These are phyloP conservation scores for Suillus sp. DNA, from an alignment of 768 basidiomycete genomes.

Conservation along the genomic window DNA sequence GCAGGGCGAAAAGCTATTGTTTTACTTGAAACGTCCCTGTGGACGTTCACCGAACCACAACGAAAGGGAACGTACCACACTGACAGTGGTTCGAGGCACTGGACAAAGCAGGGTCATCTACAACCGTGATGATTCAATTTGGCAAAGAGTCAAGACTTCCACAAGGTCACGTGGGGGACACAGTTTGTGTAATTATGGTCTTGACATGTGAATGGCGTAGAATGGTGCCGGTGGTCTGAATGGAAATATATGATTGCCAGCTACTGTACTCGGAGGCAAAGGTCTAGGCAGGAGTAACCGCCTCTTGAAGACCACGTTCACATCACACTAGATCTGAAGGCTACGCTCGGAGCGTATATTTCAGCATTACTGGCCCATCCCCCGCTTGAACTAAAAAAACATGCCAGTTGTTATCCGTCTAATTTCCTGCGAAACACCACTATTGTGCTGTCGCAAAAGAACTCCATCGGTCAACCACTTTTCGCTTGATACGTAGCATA, in stretches of 20 bases:
- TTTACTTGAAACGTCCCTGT: neutral
- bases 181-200: neutral
- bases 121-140: neutral
- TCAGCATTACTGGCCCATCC: constrained; percentile 1
- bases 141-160: neutral
- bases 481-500: constrained; percentile 53
- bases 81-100: neutral
- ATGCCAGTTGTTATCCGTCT: neutral
- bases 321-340: neutral
- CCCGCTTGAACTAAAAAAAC: neutral
- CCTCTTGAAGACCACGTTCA: neutral
- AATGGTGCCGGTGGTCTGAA: neutral
- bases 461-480: constrained; percentile 15
- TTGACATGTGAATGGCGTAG: neutral
- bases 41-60: neutral
- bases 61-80: neutral
- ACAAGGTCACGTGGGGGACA: neutral
- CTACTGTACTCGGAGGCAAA: neutral
- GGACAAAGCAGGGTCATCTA: neutral
- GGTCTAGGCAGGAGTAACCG: neutral
- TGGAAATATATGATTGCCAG: neutral
- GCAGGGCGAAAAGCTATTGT: neutral
- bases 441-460: neutral
- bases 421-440: neutral
- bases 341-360: constrained; percentile 1